Evolutionary conservation across 2,329 filamentous ascomycete species (phyloP), one percentile per base, ranked within the genome.

Genomic region (Colletotrichum sp.): DNA sequence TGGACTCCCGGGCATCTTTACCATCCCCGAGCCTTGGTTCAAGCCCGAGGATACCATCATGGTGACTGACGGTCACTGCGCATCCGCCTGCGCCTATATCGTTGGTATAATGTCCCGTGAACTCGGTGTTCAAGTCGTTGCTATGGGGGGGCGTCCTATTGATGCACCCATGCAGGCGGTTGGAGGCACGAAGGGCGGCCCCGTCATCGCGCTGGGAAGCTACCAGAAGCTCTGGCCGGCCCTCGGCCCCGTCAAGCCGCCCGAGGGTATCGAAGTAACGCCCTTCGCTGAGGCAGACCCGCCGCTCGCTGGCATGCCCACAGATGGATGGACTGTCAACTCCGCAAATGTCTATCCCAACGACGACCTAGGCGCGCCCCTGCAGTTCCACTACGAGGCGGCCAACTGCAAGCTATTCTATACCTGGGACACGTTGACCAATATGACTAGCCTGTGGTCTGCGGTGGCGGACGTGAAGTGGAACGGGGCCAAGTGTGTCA

Each of bases 111-210:
- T 93, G 86, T 86, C 87, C 8, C 83, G 85, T 76, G 85, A 86
- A 72, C 86, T 85, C 36, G 88, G 89, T 18, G 88, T 93, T 3
- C 89, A 89, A 76, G 89, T 89, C 60, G 86, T 93, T 64, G 87
- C 87, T 2, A 85, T 92, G 36, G 93, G 93, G 12, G 93, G 93
- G 3, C 89, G 90, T 2, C 89, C 92, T 0, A 83, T 84, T 13
- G 79, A 85, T 1, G 84, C 84, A 0, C 88, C 89, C 1, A 94
- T 93, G 85, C 91, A 93, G 84, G 89, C 87, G 6, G 86, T 93
- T 21, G 92, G 92, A n/a, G 93, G 92, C n/a, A 89, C 91, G 64
- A 92, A 93, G 79, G 93, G 93, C 36, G 84, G 84, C 2, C 84
- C 83, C 10, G 79, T 88, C 71, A 88, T 75, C 21, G 7, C 55